A percentile compares a stretch with the other conserved stretches of the same genome.
phyloP scores from a whole-genome alignment of 2,329 filamentous ascomycete genomes.

The Ceratocystis cacaofunesta region DNA sequence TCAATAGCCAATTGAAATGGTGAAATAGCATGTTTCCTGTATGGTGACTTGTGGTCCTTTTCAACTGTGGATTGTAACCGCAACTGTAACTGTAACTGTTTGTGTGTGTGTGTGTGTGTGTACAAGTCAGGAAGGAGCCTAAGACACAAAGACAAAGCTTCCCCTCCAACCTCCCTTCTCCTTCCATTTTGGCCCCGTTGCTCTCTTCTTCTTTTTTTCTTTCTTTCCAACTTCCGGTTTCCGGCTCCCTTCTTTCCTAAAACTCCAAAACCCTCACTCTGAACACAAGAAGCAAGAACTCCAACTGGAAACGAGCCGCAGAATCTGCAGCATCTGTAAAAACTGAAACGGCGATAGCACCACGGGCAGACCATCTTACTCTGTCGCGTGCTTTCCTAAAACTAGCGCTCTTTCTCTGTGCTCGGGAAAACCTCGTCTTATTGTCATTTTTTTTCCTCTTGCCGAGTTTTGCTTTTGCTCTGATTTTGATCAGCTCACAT shows the following conservation, averaged over 20 bases:
- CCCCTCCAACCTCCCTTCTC: neutral
- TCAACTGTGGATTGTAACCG: too few relatives aligned
- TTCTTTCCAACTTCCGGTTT: neutral
- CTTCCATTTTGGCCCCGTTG: neutral
- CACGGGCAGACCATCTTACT: neutral
- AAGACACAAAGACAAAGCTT: neutral
- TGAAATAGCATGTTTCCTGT: too few relatives aligned
- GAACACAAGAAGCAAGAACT: too few relatives aligned
- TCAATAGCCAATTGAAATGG: neutral
- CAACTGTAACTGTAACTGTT: too few relatives aligned
- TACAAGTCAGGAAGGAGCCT: conserved; percentile 1
- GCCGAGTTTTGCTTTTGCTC: conserved; percentile 10
- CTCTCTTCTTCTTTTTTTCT: neutral
- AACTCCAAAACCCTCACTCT: neutral
- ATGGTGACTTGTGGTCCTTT: too few relatives aligned
- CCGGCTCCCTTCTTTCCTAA: neutral
- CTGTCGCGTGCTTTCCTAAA: neutral
- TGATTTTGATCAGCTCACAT: neutral
- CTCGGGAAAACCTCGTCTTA: conserved; percentile 3
- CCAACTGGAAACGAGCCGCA: neutral
- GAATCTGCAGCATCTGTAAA: neutral
- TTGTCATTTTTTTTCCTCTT: neutral
- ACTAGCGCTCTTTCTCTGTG: conserved; percentile 1
- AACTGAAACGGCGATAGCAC: neutral
- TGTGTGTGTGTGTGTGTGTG: neutral